Evolutionary conservation across 108 stramenopile genomes (phyloP).

Genomic region (Craspedostauros australis): DNA sequence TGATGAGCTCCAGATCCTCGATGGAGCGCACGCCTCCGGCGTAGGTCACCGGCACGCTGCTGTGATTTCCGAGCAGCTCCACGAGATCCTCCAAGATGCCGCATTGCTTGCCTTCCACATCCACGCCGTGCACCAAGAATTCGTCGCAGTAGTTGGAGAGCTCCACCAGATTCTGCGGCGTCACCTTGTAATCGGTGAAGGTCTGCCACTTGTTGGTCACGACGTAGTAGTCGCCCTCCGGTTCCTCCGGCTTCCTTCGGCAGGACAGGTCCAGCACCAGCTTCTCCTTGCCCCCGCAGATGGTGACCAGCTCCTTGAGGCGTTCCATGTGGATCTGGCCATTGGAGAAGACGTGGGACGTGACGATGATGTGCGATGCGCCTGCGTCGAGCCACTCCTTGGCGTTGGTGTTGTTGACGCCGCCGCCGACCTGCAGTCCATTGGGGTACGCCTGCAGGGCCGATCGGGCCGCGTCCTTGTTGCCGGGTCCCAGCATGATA

Average conservation of each 20-base stretch:
- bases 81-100: slow-evolving; percentile 95
- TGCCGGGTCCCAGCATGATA: slow-evolving; percentile 94
- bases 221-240: slow-evolving; percentile 71
- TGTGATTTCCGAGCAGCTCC: slow-evolving; percentile 70
- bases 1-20: slow-evolving; percentile 85
- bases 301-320: slow-evolving; percentile 53
- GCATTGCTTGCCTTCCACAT: slow-evolving; percentile 94
- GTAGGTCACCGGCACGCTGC: slow-evolving; percentile 93
- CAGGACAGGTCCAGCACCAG: slow-evolving; percentile 95
- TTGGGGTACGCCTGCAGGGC: slow-evolving; percentile 84
- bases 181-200: slow-evolving; percentile 79
- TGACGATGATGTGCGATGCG: slow-evolving; percentile 97
- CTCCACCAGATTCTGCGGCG: slow-evolving; percentile 50
- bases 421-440: slow-evolving; percentile 94
- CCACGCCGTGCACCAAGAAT: slow-evolving; percentile 97
- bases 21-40: slow-evolving; percentile 92
- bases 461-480: slow-evolving; percentile 75
- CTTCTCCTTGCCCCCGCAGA: slow-evolving; percentile 78
- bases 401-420: slow-evolving; percentile 83
- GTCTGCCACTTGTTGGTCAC: slow-evolving; percentile 96
- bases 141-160: slow-evolving; percentile 87
- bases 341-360: slow-evolving; percentile 84
- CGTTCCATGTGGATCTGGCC: slow-evolving; percentile 77
- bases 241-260: slow-evolving; percentile 38
- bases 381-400: slow-evolving; percentile 78